Base-by-base conservation (phyloP, 345 rosid genomes). In the Hypericum androsaemum region DNA sequence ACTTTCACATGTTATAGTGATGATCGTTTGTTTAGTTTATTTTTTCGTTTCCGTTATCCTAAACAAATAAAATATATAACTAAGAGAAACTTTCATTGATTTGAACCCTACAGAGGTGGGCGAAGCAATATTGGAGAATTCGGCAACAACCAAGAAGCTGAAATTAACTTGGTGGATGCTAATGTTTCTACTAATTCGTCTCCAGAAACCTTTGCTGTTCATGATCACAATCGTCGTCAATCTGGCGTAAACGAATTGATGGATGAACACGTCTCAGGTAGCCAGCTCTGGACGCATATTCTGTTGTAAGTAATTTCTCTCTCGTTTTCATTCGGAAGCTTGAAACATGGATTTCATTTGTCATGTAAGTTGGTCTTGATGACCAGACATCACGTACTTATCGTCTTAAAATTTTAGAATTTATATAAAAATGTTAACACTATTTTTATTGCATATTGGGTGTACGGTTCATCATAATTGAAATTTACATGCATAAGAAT, bases 221-320 rank as follows among this genome's bases (percentile, higher is more conserved):
- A 70, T 35, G 59, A 72, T 41, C 64, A 84, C 1, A 1, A 1
- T 22, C 4, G 32, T 22, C 32, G 4, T 22, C 32, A 22, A 22
- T 22, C 32, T 22, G 32, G 1, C 4, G 1, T 22, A 22, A 62
- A 47, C 44, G 80, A 77, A 63, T 66, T 80, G 58, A 72, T 80
- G 9, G 74, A 76, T 7, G 87, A 78, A 43, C 81, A 80, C 59
- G 73, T 71, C 62, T 64, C 81, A 1, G 79, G 78, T 57, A 71
- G 66, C 50, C 79, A 82, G 35, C 69, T 82, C 7, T 86, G 90
- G 95, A 77, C 65, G 56, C 83, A 78, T 56, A 63, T 80, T 44
- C 71, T 78, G 38, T 54, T 72, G 95, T 82, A 82, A 82, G 95
- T 66, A 22, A 22, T 22, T 22, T 22, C 2, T 22, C 32, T 22